phyloP scores from a whole-genome alignment of 2,329 filamentous ascomycete genomes.

The Coniochaeta sp. region DNA sequence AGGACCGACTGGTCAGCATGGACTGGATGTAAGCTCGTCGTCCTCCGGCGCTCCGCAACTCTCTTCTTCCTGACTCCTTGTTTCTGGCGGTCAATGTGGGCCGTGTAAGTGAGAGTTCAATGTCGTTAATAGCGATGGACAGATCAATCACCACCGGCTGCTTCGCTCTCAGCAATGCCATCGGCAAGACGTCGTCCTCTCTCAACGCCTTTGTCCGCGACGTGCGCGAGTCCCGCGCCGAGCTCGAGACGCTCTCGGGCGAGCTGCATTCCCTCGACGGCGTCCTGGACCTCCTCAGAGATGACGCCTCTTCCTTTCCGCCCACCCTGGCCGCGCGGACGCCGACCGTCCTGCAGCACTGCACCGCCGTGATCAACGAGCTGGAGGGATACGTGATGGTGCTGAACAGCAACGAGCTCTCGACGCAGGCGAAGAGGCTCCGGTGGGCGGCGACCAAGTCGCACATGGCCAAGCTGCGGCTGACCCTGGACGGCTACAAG shows the following conservation, averaged over 20 bases:
- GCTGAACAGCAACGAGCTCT: constrained; percentile 21
- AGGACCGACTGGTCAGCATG: background rate
- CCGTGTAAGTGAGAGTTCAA: background rate
- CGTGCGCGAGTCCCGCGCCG: constrained; percentile 30
- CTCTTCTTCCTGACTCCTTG: background rate
- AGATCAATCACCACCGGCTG: constrained; percentile 31
- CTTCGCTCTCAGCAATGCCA: constrained; percentile 25
- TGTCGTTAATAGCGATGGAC: background rate
- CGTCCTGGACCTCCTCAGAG: constrained; percentile 28
- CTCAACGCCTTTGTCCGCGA: constrained; percentile 29
- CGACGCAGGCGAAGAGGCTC: constrained; percentile 26
- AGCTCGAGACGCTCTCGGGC: constrained; percentile 29
- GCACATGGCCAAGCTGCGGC: constrained; percentile 23
- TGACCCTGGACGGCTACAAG: constrained; percentile 29
- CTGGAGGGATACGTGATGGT: constrained; percentile 24
- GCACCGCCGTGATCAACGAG: constrained; percentile 26
- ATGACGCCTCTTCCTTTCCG: constrained; percentile 29
- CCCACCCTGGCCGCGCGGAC: constrained; percentile 25
- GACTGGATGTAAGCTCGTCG: constrained; percentile 1
- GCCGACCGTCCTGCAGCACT: constrained; percentile 25
- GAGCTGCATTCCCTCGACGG: constrained; percentile 33
- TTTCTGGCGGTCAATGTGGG: background rate
- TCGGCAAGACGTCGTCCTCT: constrained; percentile 22
- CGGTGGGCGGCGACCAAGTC: constrained; percentile 26
- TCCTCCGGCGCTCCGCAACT: background rate